phyloP scores from a whole-genome alignment of 2,329 filamentous ascomycete species.

The Aspergillus felis region DNA sequence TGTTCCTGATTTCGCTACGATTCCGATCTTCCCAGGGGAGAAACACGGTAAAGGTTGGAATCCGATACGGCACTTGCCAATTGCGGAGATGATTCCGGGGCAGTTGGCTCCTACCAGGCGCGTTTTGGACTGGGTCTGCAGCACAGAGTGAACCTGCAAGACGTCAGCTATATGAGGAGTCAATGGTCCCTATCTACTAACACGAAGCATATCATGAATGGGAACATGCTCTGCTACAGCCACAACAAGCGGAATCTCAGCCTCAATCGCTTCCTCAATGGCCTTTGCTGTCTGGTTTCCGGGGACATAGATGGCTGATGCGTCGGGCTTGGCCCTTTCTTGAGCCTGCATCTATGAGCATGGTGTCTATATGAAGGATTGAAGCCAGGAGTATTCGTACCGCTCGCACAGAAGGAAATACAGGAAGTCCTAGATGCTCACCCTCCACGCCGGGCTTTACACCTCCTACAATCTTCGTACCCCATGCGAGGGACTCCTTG shows the following conservation, averaged over 20 bases:
- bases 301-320: constrained; percentile 75
- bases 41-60: constrained; percentile 76
- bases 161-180: constrained; percentile 5
- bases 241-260: constrained; percentile 72
- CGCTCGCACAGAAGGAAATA: constrained; percentile 64
- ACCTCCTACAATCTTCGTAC: constrained; percentile 75
- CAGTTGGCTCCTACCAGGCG: constrained; percentile 77
- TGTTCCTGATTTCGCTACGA: constrained; percentile 77
- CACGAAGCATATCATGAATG: constrained; percentile 70
- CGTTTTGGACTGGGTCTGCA: constrained; percentile 67
- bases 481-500: constrained; percentile 70
- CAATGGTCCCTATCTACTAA: constrained; percentile 32
- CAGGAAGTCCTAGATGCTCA: constrained; percentile 68
- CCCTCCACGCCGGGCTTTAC: constrained; percentile 68
- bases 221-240: constrained; percentile 79
- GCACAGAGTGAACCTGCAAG: constrained; percentile 61
- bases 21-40: constrained; percentile 64
- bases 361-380: background rate
- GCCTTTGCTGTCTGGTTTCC: constrained; percentile 68
- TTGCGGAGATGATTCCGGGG: constrained; percentile 72
- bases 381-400: constrained; percentile 26
- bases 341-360: constrained; percentile 51
- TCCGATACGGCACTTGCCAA: constrained; percentile 66
- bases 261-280: constrained; percentile 76
- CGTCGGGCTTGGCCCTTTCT: constrained; percentile 67